Evolutionary conservation across 306 rosid species (phyloP).

Genomic region (Castanea sativa): DNA sequence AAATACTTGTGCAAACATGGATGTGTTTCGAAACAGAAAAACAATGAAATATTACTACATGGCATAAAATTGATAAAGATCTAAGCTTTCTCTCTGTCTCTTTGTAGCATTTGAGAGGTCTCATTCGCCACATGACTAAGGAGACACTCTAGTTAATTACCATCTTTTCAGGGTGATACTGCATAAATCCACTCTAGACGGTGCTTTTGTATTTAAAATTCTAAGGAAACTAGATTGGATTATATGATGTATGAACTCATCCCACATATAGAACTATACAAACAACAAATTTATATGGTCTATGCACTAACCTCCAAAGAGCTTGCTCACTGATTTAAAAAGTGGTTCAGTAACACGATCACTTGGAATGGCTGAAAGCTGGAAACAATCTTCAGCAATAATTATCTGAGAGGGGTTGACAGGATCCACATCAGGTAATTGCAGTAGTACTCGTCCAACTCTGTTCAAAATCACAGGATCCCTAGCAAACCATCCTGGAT

Average conservation of each 20-base stretch:
- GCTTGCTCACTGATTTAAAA: slow-evolving; percentile 48
- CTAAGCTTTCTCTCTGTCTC: no score
- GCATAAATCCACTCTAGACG: no score
- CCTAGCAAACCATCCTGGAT: slow-evolving; percentile 94
- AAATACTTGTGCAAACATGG: neutral
- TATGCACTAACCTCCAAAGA: slow-evolving; percentile 64
- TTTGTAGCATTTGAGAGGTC: no score
- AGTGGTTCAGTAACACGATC: slow-evolving; percentile 37
- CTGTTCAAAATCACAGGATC: slow-evolving; percentile 57
- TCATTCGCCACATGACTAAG: no score
- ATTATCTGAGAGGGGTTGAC: slow-evolving; percentile 51
- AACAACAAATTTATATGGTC: neutral
- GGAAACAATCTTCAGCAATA: slow-evolving; percentile 89
- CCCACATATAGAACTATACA: neutral
- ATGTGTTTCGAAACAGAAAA: no score
- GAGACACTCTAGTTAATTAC: no score
- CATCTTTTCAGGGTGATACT: no score
- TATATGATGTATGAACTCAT: neutral
- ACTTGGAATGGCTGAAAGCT: slow-evolving; percentile 60
- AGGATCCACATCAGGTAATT: slow-evolving; percentile 36
- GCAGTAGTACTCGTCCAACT: slow-evolving; percentile 66
- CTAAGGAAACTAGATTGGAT: neutral
- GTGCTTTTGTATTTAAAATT: no score
- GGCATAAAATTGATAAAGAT: no score
- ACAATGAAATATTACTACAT: no score